A percentile compares a stretch with the other conserved stretches of the same genome.
Evolutionary conservation across 2,329 filamentous ascomycete genomes (phyloP).

Genomic region (Penicillium sp.): DNA sequence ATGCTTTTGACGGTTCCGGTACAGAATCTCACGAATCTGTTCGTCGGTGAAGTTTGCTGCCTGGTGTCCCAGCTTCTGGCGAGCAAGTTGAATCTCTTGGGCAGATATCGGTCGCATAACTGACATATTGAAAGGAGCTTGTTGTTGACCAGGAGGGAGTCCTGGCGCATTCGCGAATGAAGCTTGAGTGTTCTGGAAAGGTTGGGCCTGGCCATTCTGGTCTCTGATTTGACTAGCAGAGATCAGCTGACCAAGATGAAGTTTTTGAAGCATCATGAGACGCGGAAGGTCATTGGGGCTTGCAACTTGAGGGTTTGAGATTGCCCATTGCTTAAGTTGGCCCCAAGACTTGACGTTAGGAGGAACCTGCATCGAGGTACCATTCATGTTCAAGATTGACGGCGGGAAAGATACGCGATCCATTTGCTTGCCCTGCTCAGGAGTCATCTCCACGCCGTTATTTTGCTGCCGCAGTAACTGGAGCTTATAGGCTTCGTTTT

Average conservation of each 20-base stretch:
- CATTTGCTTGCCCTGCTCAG: constrained; percentile 46
- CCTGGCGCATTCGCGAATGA: constrained; percentile 32
- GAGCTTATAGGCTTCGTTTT: constrained; percentile 34
- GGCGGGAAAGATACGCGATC: constrained; percentile 42
- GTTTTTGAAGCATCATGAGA: constrained; percentile 41
- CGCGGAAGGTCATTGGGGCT: constrained; percentile 43
- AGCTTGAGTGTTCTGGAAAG: constrained; percentile 29
- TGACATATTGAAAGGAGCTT: constrained; percentile 29
- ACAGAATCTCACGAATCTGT: constrained; percentile 40
- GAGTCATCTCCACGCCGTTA: constrained; percentile 38
- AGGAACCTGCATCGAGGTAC: constrained; percentile 44
- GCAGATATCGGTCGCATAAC: constrained; percentile 36
- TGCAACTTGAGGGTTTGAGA: constrained; percentile 46
- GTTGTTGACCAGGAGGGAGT: constrained; percentile 31
- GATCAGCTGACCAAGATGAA: constrained; percentile 48
- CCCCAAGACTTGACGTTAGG: constrained; percentile 56
- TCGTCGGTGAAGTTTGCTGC: constrained; percentile 43
- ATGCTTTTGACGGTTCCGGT: constrained; percentile 38
- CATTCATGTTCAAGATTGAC: constrained; percentile 30
- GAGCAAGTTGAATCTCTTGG: constrained; percentile 39
- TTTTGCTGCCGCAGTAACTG: constrained; percentile 36
- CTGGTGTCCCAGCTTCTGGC: constrained; percentile 36
- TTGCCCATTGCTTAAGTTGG: constrained; percentile 56
- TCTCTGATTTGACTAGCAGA: constrained; percentile 34
- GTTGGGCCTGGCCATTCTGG: constrained; percentile 25